These are phyloP conservation scores for Colletotrichum tanaceti DNA, from an alignment of 2,329 filamentous ascomycete genomes.

Conservation along the genomic window DNA sequence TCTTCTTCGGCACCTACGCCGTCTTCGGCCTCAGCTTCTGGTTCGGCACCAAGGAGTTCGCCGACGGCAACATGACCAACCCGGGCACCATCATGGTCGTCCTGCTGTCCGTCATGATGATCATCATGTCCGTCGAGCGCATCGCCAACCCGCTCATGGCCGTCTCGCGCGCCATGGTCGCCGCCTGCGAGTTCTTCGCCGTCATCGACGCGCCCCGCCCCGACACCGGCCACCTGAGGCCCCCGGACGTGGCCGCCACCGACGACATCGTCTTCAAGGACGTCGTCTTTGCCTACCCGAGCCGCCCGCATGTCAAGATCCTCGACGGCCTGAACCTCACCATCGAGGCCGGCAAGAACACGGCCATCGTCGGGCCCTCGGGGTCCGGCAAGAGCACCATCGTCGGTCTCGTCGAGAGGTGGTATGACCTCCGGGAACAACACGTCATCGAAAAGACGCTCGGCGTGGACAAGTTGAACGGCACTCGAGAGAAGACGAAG, in stretches of 20 bases:
- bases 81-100: constrained; percentile 48
- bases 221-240: constrained; percentile 50
- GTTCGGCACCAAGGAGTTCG: constrained; percentile 63
- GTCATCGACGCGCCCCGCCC: constrained; percentile 63
- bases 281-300: constrained; percentile 79
- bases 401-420: constrained; percentile 76
- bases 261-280: constrained; percentile 65
- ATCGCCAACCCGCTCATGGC: constrained; percentile 69
- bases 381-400: constrained; percentile 81
- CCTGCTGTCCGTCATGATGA: constrained; percentile 68
- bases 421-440: constrained; percentile 73
- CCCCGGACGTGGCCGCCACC: constrained; percentile 52
- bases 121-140: constrained; percentile 66
- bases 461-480: constrained; percentile 59
- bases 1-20: constrained; percentile 66
- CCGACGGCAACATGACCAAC: constrained; percentile 5
- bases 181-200: constrained; percentile 68
- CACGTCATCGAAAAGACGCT: constrained; percentile 62
- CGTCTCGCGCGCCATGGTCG: constrained; percentile 66
- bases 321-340: constrained; percentile 68
- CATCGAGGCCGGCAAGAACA: constrained; percentile 73
- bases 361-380: constrained; percentile 79
- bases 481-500: constrained; percentile 52
- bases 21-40: constrained; percentile 71
- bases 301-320: constrained; percentile 71